Evolutionary conservation across 192 early-diverging fungal species (phyloP).

Genomic region (Coemansia sp.): DNA sequence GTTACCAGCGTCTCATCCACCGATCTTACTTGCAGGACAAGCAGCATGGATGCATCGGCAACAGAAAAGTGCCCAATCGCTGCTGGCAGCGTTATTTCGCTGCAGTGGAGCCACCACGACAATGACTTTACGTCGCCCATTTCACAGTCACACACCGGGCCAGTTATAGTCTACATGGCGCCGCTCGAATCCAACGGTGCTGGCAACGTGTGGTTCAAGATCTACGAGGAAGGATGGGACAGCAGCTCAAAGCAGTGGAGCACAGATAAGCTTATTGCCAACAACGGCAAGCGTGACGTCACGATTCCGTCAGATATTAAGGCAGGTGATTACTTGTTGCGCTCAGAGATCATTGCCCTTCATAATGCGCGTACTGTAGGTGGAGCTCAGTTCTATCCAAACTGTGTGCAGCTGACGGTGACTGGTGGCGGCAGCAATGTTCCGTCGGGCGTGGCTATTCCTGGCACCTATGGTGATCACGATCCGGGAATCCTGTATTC

Average conservation of each 20-base stretch:
- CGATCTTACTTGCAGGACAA: slow-evolving; percentile 6
- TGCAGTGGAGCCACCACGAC: slow-evolving; percentile 7
- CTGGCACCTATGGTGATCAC: slow-evolving; percentile 16
- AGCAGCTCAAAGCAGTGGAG: slow-evolving; percentile 26
- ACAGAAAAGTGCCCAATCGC: slow-evolving; percentile 1
- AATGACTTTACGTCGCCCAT: background rate
- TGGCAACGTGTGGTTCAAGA: slow-evolving; percentile 36
- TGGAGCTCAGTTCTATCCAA: slow-evolving; percentile 30
- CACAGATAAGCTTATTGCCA: slow-evolving; percentile 24
- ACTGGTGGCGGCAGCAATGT: slow-evolving; percentile 10
- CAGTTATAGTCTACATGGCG: slow-evolving; percentile 32
- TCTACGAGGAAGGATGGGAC: slow-evolving; percentile 34
- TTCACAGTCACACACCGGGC: slow-evolving; percentile 19
- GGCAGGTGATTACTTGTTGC: slow-evolving; percentile 21
- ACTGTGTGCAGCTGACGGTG: slow-evolving; percentile 23
- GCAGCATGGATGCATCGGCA: background rate
- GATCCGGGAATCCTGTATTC: slow-evolving; percentile 22
- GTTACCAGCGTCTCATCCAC: background rate
- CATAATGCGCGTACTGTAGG: slow-evolving; percentile 3
- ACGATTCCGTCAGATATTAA: slow-evolving; percentile 27
- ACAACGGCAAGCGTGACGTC: slow-evolving; percentile 22
- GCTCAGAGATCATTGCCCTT: slow-evolving; percentile 28
- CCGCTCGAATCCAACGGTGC: slow-evolving; percentile 19
- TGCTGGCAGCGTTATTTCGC: slow-evolving; percentile 5
- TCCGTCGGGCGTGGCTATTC: slow-evolving; percentile 24